phyloP scores from a whole-genome alignment of 352 stramenopile genomes.

The Phytophthora brassicae region DNA sequence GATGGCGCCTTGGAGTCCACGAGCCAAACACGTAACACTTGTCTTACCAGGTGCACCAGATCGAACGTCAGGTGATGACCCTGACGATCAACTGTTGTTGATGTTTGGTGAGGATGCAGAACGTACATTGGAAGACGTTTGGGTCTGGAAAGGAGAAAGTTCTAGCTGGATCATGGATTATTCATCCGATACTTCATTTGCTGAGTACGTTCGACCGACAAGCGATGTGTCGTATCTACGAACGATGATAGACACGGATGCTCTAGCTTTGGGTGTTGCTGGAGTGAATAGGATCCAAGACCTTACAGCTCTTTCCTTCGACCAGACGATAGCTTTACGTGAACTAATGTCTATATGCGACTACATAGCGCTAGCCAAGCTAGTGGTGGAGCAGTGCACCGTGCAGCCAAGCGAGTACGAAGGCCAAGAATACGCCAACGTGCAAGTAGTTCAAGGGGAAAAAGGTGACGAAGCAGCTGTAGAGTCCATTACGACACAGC shows the following conservation, averaged over 20 bases:
- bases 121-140: constrained; percentile 59
- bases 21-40: constrained; percentile 57
- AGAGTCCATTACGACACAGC: constrained; percentile 15
- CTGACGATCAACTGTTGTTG: constrained; percentile 53
- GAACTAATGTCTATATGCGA: constrained; percentile 66
- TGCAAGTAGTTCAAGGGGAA: constrained; percentile 39
- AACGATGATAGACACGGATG: constrained; percentile 54
- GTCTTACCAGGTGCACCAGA: constrained; percentile 44
- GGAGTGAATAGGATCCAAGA: constrained; percentile 83
- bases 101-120: constrained; percentile 71
- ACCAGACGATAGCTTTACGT: constrained; percentile 53
- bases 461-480: constrained; percentile 16
- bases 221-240: constrained; percentile 53
- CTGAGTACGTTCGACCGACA: constrained; percentile 46
- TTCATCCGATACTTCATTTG: constrained; percentile 26
- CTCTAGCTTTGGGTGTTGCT: constrained; percentile 46
- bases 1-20: constrained; percentile 46
- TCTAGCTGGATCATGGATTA: constrained; percentile 56
- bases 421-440: constrained; percentile 46
- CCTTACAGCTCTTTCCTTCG: constrained; percentile 60
- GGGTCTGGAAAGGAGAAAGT: constrained; percentile 50
- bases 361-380: constrained; percentile 64
- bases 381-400: constrained; percentile 57
- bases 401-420: constrained; percentile 48
- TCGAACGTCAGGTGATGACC: constrained; percentile 42